These are phyloP conservation scores for Cystofilobasidium macerans DNA, from an alignment of 768 basidiomycete genomes.

Conservation along the genomic window DNA sequence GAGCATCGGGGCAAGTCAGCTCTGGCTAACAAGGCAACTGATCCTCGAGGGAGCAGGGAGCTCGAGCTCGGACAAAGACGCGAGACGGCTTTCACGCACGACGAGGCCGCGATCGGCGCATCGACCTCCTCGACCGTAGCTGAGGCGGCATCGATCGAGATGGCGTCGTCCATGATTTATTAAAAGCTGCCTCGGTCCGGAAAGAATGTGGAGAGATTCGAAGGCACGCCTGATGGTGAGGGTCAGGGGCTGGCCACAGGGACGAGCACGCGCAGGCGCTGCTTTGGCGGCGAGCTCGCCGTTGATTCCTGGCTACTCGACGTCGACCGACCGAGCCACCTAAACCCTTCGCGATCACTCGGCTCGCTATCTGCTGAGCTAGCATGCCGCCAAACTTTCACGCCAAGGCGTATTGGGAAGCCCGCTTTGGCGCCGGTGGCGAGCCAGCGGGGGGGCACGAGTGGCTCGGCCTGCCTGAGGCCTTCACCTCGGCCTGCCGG, in stretches of 20 bases:
- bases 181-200: no score
- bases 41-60: background rate
- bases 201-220: no score
- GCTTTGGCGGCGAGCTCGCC: no score
- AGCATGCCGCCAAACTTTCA: constrained; percentile 15
- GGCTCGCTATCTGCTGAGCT: no score
- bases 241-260: no score
- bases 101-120: background rate
- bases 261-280: no score
- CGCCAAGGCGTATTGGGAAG: constrained; percentile 6
- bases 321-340: no score
- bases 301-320: no score
- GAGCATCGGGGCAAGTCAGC: background rate
- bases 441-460: constrained; percentile 7
- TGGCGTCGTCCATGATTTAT: background rate
- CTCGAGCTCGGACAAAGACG: background rate
- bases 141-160: constrained; percentile 4
- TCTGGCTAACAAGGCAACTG: background rate
- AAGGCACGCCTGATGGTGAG: no score
- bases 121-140: background rate
- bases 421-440: background rate
- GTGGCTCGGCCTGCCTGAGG: constrained; percentile 10
- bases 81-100: constrained; percentile 1
- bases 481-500: background rate
- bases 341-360: no score